A percentile compares a stretch with the other conserved stretches of the same genome.
Evolutionary conservation across 2,329 filamentous ascomycete species (phyloP).

Genomic region (Aspergillus brunneoviolaceus): DNA sequence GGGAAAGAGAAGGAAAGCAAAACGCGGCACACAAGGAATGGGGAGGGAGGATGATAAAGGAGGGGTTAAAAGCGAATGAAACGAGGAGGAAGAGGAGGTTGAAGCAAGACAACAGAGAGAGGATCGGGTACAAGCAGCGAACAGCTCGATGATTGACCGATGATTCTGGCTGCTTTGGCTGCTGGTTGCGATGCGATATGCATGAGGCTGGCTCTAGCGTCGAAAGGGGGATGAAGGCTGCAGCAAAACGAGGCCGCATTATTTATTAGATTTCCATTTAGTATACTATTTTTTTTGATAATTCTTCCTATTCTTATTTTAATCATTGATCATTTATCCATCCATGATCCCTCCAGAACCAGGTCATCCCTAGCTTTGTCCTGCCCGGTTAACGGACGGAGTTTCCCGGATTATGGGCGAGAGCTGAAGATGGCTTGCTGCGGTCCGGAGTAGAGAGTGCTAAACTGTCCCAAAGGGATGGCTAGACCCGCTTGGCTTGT

Average conservation of each 20-base stretch:
- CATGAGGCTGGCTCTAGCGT: slow-evolving; percentile 1
- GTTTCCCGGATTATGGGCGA: background rate
- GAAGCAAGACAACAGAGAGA: slow-evolving; percentile 9
- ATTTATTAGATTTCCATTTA: background rate
- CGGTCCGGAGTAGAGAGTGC: too few species aligned
- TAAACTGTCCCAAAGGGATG: background rate
- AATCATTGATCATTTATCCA: background rate
- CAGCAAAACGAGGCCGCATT: slow-evolving; percentile 11
- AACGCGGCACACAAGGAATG: slow-evolving; percentile 1
- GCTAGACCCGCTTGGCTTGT: background rate
- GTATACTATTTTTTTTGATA: background rate
- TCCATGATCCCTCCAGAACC: background rate
- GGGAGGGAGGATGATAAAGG: slow-evolving; percentile 3
- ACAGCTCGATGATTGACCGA: background rate
- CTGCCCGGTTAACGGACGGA: background rate
- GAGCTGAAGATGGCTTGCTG: background rate
- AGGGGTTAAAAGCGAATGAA: slow-evolving; percentile 5
- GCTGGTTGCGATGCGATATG: slow-evolving; percentile 15
- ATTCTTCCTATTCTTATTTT: background rate
- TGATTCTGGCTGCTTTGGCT: background rate
- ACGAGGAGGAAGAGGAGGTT: slow-evolving; percentile 8
- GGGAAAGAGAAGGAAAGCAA: background rate
- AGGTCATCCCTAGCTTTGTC: background rate
- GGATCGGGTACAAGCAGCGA: slow-evolving; percentile 1
- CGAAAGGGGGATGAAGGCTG: slow-evolving; percentile 6